Base-by-base conservation (phyloP, 768 basidiomycete species). In the Agaricus sinodeliciosus region DNA sequence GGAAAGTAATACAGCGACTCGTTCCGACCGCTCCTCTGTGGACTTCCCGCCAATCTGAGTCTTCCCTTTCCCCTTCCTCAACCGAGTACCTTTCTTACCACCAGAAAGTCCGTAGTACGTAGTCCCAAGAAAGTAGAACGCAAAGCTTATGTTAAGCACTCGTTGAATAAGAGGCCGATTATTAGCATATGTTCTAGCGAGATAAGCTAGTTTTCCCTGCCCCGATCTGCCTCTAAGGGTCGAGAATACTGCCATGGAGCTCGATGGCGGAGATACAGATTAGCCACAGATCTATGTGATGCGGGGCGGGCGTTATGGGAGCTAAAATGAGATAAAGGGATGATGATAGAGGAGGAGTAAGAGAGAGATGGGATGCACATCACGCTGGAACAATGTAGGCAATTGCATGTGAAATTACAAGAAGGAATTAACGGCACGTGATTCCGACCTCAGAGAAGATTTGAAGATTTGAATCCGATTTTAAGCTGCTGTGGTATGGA, bases 151-250 rank as follows among this genome's bases (percentile, higher is more conserved):
- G 43, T 85, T 93, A 16, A 95, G 72, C 26, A 77, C 57, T 39
- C 82, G 80, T 66, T 94, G 92, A 44, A 94, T 71, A 36, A 78
- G 60, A 3, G 90, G 88, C 4, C 92, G 73, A 63, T 91, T 81
- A 1, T 65, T 51, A 3, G 76, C 62, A 60, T 95, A 94, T n/a
- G 65, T 52, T 48, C 72, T 74, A 35, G 74, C 63, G 43, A 85
- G 63, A 46, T 65, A 65, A 2, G 76, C 63, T 26, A 82, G 57
- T 11, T 65, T 72, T 43, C 74, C 67, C 37, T 73, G 66, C 31
- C 67, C 50, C 39, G 58, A 57, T 54, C 64, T 61, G 9, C 62
- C 65, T 43, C 68, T 70, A 18, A 70, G 57, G 13, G 68, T 69
- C 12, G 71, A 66, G 34, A 69, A 56, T 22, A 61, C 63, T 26